Base-by-base conservation (phyloP, 306 rosid genomes). In the Bauhinia variegata region DNA sequence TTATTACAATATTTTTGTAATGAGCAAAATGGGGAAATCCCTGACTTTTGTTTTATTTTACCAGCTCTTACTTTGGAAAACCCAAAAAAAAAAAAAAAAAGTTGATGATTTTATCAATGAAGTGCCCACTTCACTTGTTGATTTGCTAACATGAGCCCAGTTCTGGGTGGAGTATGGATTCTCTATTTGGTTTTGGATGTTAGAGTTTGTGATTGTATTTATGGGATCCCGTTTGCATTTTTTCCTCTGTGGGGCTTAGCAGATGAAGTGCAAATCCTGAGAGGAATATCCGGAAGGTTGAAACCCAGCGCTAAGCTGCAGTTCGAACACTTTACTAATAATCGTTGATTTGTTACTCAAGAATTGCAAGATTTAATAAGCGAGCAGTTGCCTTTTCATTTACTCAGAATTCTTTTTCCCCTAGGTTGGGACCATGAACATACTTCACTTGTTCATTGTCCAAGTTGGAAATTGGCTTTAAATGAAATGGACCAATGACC, bases 21-120 rank as follows among this genome's bases (percentile, higher is more conserved):
- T 71, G 66, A 44, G 79, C n/a, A 76, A 52, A 57, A 57, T 57
- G 28, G 66, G 74, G 68, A 54, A 73, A 60, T 65, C 47, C 74
- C 39, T 55, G 58, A 59, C 66, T 70, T 77, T 68, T 2, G 28
- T 1, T 23, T 23, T 23, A 23, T 23, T 23, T 23, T 23, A n/a
- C n/a, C n/a, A n/a, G n/a, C n/a, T n/a, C n/a, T n/a, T n/a, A n/a
- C n/a, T n/a, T n/a, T n/a, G n/a, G n/a, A n/a, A n/a, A n/a, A n/a
- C n/a, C n/a, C n/a, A n/a, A n/a, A n/a, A 23, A 23, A 23, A 23
- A 23, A 23, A 23, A 2, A 1, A 23, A 2, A 2, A 23, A 23
- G 28, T 1, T 23, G 28, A 23, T 51, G 67, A 68, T 63, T 39
- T 51, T 14, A n/a, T n/a, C n/a, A n/a, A 42, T 42, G 65, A 36